Percentiles rank a stretch among this genome's conserved stretches.
Conservation (phyloP, 192 early-diverging fungal genomes). For the Spinellus fusiger region DNA sequence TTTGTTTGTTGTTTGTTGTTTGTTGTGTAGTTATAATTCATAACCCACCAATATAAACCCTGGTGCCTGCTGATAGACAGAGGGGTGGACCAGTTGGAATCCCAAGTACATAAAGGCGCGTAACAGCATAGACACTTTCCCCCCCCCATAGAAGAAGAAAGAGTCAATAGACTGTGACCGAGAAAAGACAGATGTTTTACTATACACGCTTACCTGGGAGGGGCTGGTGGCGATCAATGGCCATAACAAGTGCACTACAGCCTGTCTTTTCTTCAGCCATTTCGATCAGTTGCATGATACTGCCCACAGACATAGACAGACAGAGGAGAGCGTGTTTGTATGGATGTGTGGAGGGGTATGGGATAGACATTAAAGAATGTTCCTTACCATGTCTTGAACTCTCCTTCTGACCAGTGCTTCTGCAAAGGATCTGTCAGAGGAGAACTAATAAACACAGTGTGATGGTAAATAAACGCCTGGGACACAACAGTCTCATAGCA, state of each 20-base stretch:
- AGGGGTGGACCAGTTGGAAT: slow-evolving; percentile 52
- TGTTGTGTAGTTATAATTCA: slow-evolving; percentile 37
- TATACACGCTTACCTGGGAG: not conserved
- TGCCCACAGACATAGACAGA: slow-evolving; percentile 4
- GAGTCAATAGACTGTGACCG: not conserved
- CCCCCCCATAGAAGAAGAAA: slow-evolving; percentile 11
- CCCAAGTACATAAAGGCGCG: slow-evolving; percentile 64
- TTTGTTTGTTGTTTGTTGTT: not conserved
- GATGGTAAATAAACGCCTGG: slow-evolving; percentile 28
- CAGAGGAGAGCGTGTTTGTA: not conserved
- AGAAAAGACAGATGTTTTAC: not conserved
- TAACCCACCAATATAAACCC: slow-evolving; percentile 51
- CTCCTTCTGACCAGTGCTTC: slow-evolving; percentile 24
- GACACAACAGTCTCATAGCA: slow-evolving; percentile 7
- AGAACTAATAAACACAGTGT: slow-evolving; percentile 26
- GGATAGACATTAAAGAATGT: not conserved
- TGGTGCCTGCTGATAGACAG: slow-evolving; percentile 49
- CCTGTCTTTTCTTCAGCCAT: slow-evolving; percentile 31
- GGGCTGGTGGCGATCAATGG: slow-evolving; percentile 17
- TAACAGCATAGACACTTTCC: slow-evolving; percentile 28
- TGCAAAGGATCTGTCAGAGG: slow-evolving; percentile 17
- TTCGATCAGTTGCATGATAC: slow-evolving; percentile 31
- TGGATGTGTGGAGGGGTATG: not conserved
- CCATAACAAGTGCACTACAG: slow-evolving; percentile 24
- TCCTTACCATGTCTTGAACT: slow-evolving; percentile 29